Evolutionary conservation across 768 basidiomycete genomes (phyloP).

Genomic region (Hemileccinum rubropunctum): DNA sequence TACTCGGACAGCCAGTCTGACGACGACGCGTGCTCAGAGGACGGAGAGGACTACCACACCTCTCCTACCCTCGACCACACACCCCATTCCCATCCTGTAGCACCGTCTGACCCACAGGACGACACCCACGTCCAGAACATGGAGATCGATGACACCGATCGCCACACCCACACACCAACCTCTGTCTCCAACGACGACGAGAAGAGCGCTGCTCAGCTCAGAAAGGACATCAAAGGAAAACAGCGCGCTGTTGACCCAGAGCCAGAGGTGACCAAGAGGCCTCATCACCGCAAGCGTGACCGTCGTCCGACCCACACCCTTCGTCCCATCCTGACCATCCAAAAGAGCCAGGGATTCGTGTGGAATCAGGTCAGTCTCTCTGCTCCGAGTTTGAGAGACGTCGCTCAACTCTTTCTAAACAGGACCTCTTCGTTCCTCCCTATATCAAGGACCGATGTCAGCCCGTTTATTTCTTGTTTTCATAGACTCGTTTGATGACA

Average conservation of each 20-base stretch:
- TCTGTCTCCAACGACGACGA: slow-evolving; percentile 22
- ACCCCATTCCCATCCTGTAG: neutral
- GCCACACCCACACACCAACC: slow-evolving; percentile 9
- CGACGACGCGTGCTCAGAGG: slow-evolving; percentile 65
- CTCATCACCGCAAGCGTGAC: slow-evolving; percentile 51
- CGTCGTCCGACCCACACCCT: slow-evolving; percentile 58
- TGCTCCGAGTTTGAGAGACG: too few relatives aligned
- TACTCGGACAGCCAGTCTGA: slow-evolving; percentile 58
- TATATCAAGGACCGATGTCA: slow-evolving; percentile 89
- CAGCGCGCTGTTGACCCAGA: slow-evolving; percentile 74
- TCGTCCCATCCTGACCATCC: slow-evolving; percentile 83
- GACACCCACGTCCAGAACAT: slow-evolving; percentile 50
- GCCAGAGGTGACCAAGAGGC: slow-evolving; percentile 47
- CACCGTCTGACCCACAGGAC: slow-evolving; percentile 28
- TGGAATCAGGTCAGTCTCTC: slow-evolving; percentile 77
- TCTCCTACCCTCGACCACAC: slow-evolving; percentile 28
- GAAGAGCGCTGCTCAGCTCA: slow-evolving; percentile 38
- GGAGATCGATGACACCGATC: slow-evolving; percentile 47
- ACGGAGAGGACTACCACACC: slow-evolving; percentile 59
- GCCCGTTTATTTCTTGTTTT: slow-evolving; percentile 34
- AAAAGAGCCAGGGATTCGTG: slow-evolving; percentile 84
- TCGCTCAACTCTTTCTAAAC: neutral
- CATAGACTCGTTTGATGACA: slow-evolving; percentile 4
- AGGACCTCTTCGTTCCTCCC: slow-evolving; percentile 86
- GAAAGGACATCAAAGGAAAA: slow-evolving; percentile 75